phyloP scores from a whole-genome alignment of 495 filamentous ascomycete species.

The Elasticomyces elasticus region DNA sequence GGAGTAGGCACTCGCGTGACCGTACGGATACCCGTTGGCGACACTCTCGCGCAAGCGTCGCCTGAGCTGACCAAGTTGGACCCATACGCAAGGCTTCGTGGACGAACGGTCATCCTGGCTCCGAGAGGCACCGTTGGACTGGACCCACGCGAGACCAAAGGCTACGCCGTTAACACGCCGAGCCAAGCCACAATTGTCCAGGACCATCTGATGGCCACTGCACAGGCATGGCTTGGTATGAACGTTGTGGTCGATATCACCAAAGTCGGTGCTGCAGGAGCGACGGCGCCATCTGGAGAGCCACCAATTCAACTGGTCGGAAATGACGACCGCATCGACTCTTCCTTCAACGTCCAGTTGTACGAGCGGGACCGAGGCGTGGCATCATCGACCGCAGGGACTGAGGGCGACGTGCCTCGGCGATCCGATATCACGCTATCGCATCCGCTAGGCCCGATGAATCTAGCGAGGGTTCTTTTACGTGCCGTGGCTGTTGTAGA shows the following conservation, averaged over 20 bases:
- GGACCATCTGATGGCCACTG: not conserved
- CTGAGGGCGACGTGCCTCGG: not conserved
- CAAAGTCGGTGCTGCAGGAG: not conserved
- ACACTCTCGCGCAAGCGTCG: not conserved
- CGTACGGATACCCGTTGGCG: conserved; percentile 12
- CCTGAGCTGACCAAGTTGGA: not conserved
- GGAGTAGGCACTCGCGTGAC: conserved; percentile 16
- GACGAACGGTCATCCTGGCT: not conserved
- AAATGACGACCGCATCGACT: not conserved
- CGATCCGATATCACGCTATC: not conserved
- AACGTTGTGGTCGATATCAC: not conserved
- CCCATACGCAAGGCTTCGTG: not conserved
- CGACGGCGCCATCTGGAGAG: not conserved
- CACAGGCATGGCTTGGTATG: not conserved
- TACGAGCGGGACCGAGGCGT: not conserved
- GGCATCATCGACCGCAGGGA: not conserved
- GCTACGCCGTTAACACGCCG: not conserved
- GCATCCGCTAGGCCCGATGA: not conserved
- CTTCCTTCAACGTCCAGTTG: not conserved
- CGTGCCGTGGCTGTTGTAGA: not conserved
- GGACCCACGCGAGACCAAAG: not conserved
- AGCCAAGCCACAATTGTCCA: not conserved
- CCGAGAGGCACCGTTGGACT: not conserved
- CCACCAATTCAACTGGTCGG: not conserved
- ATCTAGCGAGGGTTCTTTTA: not conserved